A percentile compares a stretch with the other conserved stretches of the same genome.
Evolutionary conservation across 768 basidiomycete species (phyloP).

Genomic region (Lentinula boryana): DNA sequence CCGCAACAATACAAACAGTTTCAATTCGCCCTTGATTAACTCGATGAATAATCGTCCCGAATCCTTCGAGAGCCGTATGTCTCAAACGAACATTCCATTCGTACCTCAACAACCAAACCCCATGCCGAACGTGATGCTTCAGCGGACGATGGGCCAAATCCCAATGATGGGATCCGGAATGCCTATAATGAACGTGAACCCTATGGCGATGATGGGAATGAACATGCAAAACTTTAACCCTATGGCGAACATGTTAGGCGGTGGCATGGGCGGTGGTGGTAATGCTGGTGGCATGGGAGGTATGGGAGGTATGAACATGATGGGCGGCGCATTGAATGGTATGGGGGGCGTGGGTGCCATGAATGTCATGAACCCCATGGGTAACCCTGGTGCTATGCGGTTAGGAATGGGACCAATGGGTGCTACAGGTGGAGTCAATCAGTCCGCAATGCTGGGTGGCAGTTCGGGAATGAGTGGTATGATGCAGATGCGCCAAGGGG

Average conservation of each 20-base stretch:
- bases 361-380: conserved; percentile 26
- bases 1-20: conserved; percentile 22
- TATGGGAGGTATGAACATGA: conserved; percentile 26
- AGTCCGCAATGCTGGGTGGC: conserved; percentile 9
- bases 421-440: conserved; percentile 11
- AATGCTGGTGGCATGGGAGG: conserved; percentile 8
- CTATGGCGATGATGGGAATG: conserved; percentile 47
- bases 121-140: conserved; percentile 40
- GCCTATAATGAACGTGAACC: conserved; percentile 38
- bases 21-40: conserved; percentile 15
- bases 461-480: conserved; percentile 4
- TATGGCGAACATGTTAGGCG: conserved; percentile 25
- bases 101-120: conserved; percentile 31
- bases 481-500: conserved; percentile 16
- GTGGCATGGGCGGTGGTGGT: conserved; percentile 10
- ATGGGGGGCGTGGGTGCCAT: conserved; percentile 16
- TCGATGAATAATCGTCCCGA: conserved; percentile 16
- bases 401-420: conserved; percentile 29
- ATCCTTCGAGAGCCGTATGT: conserved; percentile 28
- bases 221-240: conserved; percentile 27
- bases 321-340: conserved; percentile 10
- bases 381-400: conserved; percentile 29
- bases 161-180: conserved; percentile 34
- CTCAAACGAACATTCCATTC: conserved; percentile 24
- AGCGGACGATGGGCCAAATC: conserved; percentile 40